Conservation (phyloP, 129 eudicot species). For the Logfia minima region DNA sequence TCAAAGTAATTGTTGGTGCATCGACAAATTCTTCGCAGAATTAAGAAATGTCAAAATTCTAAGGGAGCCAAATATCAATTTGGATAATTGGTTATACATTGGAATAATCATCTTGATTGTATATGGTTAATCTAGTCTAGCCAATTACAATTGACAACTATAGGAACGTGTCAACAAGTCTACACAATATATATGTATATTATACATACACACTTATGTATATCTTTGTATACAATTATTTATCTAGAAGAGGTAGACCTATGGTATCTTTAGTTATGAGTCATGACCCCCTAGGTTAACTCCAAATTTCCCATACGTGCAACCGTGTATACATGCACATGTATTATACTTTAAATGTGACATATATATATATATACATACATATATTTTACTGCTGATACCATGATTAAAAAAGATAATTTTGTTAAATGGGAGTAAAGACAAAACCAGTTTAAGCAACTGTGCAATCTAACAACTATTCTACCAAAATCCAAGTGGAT, state of each 20-base stretch:
- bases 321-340: not conserved
- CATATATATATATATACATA: too few species aligned
- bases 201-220: not conserved
- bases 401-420: not conserved
- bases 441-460: slow-evolving; percentile 27
- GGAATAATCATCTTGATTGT: too few species aligned
- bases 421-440: slow-evolving; percentile 14
- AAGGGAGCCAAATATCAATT: too few species aligned
- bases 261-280: slow-evolving; percentile 2
- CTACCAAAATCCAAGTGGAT: slow-evolving; percentile 42
- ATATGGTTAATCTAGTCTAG: too few species aligned
- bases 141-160: not conserved
- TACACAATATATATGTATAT: not conserved
- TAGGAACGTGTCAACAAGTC: not conserved
- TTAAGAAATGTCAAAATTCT: too few species aligned
- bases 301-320: slow-evolving; percentile 12
- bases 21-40: too few species aligned
- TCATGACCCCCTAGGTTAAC: not conserved
- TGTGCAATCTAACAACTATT: slow-evolving; percentile 33
- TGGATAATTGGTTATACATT: too few species aligned
- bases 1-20: too few species aligned
- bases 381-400: too few species aligned
- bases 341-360: too few species aligned
- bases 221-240: not conserved
- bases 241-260: slow-evolving; percentile 12